Evolutionary conservation across 2,329 filamentous ascomycete genomes (phyloP).

Genomic region (Acephala macrosclerotiorum): DNA sequence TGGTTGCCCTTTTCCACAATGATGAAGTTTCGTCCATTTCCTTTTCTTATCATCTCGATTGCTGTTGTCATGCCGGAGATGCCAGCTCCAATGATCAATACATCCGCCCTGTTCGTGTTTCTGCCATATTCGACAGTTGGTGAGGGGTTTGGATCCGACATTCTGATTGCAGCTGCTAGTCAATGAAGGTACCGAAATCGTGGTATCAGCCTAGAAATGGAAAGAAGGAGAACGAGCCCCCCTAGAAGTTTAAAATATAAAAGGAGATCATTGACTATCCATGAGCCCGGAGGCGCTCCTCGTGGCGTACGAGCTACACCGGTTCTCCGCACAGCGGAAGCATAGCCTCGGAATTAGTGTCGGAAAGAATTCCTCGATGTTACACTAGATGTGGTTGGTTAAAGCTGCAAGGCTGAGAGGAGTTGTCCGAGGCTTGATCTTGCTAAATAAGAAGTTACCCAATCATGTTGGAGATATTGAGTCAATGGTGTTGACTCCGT

Average conservation of each 20-base stretch:
- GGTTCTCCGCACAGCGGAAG: background rate
- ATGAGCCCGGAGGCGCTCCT: background rate
- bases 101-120: conserved; percentile 35
- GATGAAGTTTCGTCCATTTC: conserved; percentile 52
- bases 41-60: conserved; percentile 50
- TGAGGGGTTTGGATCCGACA: conserved; percentile 28
- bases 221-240: background rate
- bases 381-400: background rate
- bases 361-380: background rate
- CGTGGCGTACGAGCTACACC: background rate
- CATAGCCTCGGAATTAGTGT: no score
- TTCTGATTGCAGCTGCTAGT: background rate
- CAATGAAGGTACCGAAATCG: background rate
- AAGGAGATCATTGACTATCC: background rate
- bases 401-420: background rate
- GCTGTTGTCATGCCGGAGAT: conserved; percentile 51
- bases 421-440: background rate
- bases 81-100: conserved; percentile 50
- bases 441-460: background rate
- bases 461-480: background rate
- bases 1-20: conserved; percentile 51
- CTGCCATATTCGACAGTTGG: conserved; percentile 31
- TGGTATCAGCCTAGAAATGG: background rate
- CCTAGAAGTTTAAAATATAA: background rate
- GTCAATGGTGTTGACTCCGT: background rate